Base-by-base conservation (phyloP, 2,329 filamentous ascomycete genomes). In the Colletotrichum costaricense region DNA sequence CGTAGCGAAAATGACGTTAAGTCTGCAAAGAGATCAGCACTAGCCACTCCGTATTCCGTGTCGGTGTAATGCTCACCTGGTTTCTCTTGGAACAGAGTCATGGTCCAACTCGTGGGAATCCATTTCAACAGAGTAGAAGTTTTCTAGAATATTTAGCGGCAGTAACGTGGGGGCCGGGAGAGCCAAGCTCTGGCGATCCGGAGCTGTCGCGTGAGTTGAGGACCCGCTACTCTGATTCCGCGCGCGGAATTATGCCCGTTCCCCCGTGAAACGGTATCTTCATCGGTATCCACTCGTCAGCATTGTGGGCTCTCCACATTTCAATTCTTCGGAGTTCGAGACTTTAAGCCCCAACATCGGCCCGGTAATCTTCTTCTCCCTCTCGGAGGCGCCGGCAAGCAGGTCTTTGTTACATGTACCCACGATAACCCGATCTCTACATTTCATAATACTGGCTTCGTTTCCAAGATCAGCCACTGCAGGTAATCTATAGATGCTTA, bases 111-210 rank as follows among this genome's bases (percentile, higher is more conserved):
- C 14, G 22, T 60, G 49, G 14, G 3, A 4, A n/a, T n/a, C 7
- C 28, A 28, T 26, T 35, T 19, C 28, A 56, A 16, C 28, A 9
- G 16, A 16, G 22, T 16, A 46, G 63, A 71, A 71, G 42, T 46
- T 62, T 71, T 71, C 63, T 62, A 1, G 63, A 71, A 66, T 11
- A 33, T 62, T 30, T 26, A 67, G 26, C 30, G 22, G 38, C 60
- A 19, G 38, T 3, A 42, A 42, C 1, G 38, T 12, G 38, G 54
- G 52, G 46, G 35, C 33, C 24, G 56, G 26, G 46, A 42, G 35
- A 49, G 63, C 63, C 68, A 71, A 71, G 63, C 54, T 71, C 16
- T 67, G 63, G 28, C 56, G 68, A 71, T 71, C 46, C 35, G 63
- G 68, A 60, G 63, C 22, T 55, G 19, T 63, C 63, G 56, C 46